Evolutionary conservation across 768 basidiomycete species (phyloP).

Genomic region (Russula vinacea): DNA sequence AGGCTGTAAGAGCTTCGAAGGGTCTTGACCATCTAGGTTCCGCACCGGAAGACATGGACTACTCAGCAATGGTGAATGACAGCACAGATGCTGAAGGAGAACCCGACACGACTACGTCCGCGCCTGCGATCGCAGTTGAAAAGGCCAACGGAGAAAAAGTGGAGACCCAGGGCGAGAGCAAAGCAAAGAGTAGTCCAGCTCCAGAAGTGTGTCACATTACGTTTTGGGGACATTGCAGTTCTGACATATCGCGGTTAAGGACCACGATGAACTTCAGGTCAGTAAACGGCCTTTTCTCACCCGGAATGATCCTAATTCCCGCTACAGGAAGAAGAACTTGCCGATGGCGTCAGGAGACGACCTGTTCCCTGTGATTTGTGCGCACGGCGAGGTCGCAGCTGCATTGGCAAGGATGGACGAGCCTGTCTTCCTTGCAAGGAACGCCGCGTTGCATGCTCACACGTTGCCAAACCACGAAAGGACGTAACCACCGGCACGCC

Average conservation of each 20-base stretch:
- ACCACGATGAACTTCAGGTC: slow-evolving; percentile 27
- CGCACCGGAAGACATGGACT: slow-evolving; percentile 16
- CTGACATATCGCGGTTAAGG: slow-evolving; percentile 11
- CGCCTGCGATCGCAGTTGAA: slow-evolving; percentile 5
- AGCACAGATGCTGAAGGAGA: slow-evolving; percentile 27
- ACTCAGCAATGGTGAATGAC: slow-evolving; percentile 19
- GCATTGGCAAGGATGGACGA: slow-evolving; percentile 25
- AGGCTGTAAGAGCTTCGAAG: slow-evolving; percentile 5
- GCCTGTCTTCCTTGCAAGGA: slow-evolving; percentile 29
- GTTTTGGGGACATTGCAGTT: not conserved
- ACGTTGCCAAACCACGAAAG: slow-evolving; percentile 27
- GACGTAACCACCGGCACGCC: slow-evolving; percentile 21
- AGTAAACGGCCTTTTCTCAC: not conserved
- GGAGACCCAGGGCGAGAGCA: slow-evolving; percentile 12
- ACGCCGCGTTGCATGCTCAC: slow-evolving; percentile 27
- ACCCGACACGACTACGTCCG: slow-evolving; percentile 23
- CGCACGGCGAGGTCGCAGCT: slow-evolving; percentile 19
- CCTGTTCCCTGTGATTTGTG: slow-evolving; percentile 23
- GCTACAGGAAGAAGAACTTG: slow-evolving; percentile 23
- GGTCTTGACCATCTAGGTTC: slow-evolving; percentile 6
- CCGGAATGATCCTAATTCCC: not conserved
- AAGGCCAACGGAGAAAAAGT: slow-evolving; percentile 18
- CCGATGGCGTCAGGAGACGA: slow-evolving; percentile 26
- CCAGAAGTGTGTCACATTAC: slow-evolving; percentile 17
- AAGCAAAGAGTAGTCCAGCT: slow-evolving; percentile 14